Conservation (phyloP, 192 early-diverging fungal genomes). For the Backusella psychrophila region DNA sequence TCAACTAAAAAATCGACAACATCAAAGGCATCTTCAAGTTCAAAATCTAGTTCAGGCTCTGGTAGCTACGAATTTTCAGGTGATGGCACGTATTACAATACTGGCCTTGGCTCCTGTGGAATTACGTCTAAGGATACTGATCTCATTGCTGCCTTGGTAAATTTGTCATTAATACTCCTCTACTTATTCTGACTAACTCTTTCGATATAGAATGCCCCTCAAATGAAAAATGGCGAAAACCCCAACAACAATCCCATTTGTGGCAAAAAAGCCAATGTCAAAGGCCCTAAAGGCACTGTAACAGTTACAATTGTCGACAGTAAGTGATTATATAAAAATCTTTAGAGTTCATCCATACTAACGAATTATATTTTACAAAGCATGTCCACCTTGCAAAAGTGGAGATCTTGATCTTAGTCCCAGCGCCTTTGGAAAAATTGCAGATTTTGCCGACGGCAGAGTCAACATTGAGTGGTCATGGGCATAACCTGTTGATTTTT, state of each 20-base stretch:
- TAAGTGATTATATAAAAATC: too few species aligned
- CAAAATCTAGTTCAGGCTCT: not conserved
- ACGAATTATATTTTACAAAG: not conserved
- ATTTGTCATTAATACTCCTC: not conserved
- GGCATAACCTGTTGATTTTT: not conserved
- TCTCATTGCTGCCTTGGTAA: slow-evolving; percentile 46
- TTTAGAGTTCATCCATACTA: not conserved
- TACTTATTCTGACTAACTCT: not conserved
- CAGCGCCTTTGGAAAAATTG: slow-evolving; percentile 42
- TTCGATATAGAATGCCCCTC: slow-evolving; percentile 38
- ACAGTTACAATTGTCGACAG: slow-evolving; percentile 50
- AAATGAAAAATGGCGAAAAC: slow-evolving; percentile 48
- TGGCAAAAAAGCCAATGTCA: slow-evolving; percentile 46
- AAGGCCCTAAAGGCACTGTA: slow-evolving; percentile 45
- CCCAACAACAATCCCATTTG: slow-evolving; percentile 45
- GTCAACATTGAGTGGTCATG: slow-evolving; percentile 41
- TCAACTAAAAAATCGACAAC: not conserved
- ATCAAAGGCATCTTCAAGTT: not conserved
- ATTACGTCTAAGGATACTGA: slow-evolving; percentile 40
- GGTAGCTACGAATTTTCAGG: slow-evolving; percentile 20
- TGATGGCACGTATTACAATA: slow-evolving; percentile 51
- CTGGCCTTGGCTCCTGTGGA: slow-evolving; percentile 53
- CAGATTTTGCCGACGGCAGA: slow-evolving; percentile 24
- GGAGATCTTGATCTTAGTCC: slow-evolving; percentile 50
- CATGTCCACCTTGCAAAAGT: slow-evolving; percentile 42